phyloP scores from a whole-genome alignment of 805 yeast species.

The Sugiyamaella lignohabitans region DNA sequence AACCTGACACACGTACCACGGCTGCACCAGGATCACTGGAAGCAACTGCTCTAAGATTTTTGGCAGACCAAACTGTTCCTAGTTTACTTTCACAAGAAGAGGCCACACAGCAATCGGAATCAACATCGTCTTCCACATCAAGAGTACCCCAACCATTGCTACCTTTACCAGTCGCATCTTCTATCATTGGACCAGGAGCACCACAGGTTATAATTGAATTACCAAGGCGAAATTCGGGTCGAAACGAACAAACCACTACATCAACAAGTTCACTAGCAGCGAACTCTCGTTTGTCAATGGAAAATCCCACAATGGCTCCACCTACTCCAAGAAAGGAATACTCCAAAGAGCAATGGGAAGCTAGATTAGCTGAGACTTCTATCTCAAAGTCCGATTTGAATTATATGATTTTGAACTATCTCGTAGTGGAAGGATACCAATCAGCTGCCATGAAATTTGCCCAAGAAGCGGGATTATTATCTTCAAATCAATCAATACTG shows the following conservation, averaged over 20 bases:
- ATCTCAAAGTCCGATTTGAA: slow-evolving; percentile 34
- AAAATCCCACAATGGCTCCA: neutral
- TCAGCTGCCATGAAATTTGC: slow-evolving; percentile 59
- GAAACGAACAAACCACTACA: neutral
- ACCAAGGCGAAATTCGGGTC: neutral
- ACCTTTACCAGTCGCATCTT: neutral
- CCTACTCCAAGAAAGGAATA: slow-evolving; percentile 15
- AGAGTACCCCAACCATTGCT: neutral
- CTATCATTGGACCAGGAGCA: neutral
- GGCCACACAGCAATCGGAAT: too few relatives aligned
- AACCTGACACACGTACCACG: too few relatives aligned
- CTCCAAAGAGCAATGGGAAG: slow-evolving; percentile 27
- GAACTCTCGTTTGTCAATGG: neutral
- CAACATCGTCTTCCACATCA: neutral
- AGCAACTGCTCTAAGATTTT: neutral
- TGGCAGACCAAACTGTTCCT: too few relatives aligned
- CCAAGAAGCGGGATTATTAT: slow-evolving; percentile 38
- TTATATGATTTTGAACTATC: slow-evolving; percentile 59
- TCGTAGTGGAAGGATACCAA: slow-evolving; percentile 72
- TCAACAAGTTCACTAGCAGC: neutral
- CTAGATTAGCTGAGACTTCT: slow-evolving; percentile 20
- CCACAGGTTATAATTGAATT: too few relatives aligned
- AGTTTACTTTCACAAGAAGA: too few relatives aligned
- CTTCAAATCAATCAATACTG: neutral
- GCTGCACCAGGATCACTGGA: too few relatives aligned